phyloP scores from a whole-genome alignment of 495 filamentous ascomycete genomes.

The Aspergillus kassunensis region DNA sequence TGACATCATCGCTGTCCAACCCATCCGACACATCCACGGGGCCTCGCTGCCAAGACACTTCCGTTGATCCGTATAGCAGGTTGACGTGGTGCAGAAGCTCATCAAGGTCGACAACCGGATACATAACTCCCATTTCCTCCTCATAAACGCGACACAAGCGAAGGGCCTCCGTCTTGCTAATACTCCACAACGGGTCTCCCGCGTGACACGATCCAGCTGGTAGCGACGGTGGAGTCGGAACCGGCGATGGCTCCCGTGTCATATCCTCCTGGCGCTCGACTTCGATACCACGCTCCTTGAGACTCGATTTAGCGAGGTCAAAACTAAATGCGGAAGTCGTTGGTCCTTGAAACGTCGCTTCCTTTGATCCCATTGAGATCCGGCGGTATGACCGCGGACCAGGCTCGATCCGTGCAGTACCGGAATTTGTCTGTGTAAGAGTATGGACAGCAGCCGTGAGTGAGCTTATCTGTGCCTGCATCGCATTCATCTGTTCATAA shows the following conservation, averaged over 20 bases:
- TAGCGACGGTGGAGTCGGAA: conserved; percentile 44
- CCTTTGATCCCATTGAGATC: conserved; percentile 17
- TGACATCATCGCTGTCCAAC: conserved; percentile 58
- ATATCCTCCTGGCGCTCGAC: conserved; percentile 43
- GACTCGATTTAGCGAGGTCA: conserved; percentile 73
- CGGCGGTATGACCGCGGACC: conserved; percentile 18
- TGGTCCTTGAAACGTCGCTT: conserved; percentile 67
- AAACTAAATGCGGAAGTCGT: conserved; percentile 79
- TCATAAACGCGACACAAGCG: conserved; percentile 71
- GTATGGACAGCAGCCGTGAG: conserved; percentile 30
- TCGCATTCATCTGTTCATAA: conserved; percentile 33
- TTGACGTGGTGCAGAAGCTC: conserved; percentile 57
- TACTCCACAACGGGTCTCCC: conserved; percentile 70
- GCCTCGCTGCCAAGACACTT: conserved; percentile 28
- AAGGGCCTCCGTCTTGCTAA: conserved; percentile 69
- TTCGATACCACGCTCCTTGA: conserved; percentile 74
- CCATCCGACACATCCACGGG: conserved; percentile 2
- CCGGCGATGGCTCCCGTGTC: conserved; percentile 43
- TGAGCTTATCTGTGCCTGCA: conserved; percentile 34
- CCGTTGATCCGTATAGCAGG: conserved; percentile 55
- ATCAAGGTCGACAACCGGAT: conserved; percentile 69
- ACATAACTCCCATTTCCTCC: conserved; percentile 86
- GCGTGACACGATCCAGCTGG: conserved; percentile 23
- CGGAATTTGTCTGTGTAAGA: conserved; percentile 16
- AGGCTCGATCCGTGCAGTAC: not conserved